These are phyloP conservation scores for Lyophyllum atratum DNA, from an alignment of 768 basidiomycete species.

Conservation along the genomic window DNA sequence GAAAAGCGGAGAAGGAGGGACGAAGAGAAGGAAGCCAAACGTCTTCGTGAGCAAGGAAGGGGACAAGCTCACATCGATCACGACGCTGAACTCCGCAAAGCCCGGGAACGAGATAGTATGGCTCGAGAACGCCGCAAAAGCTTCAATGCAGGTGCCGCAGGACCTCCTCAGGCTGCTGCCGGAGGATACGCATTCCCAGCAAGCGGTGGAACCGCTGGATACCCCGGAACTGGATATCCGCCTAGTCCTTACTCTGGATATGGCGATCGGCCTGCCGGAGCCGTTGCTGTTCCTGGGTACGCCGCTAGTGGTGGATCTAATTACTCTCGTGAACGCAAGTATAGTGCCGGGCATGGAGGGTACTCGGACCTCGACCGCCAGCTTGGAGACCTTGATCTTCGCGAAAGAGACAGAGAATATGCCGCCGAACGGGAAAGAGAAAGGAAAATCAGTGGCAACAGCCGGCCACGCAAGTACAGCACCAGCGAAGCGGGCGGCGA, in stretches of 20 bases:
- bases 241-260: slow-evolving; percentile 25
- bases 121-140: slow-evolving; percentile 56
- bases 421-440: slow-evolving; percentile 32
- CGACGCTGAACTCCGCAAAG: slow-evolving; percentile 56
- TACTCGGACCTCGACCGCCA: slow-evolving; percentile 41
- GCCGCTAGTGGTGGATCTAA: slow-evolving; percentile 24
- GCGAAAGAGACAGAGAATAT: slow-evolving; percentile 34
- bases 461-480: slow-evolving; percentile 49
- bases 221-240: slow-evolving; percentile 27
- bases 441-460: slow-evolving; percentile 33
- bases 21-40: slow-evolving; percentile 42
- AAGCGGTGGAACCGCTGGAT: slow-evolving; percentile 20
- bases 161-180: slow-evolving; percentile 24
- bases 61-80: slow-evolving; percentile 37
- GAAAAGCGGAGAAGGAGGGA: slow-evolving; percentile 46
- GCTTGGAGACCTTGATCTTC: slow-evolving; percentile 43
- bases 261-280: slow-evolving; percentile 15
- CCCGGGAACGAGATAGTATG: slow-evolving; percentile 58
- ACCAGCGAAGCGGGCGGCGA: slow-evolving; percentile 38
- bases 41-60: slow-evolving; percentile 56
- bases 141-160: slow-evolving; percentile 42
- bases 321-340: slow-evolving; percentile 32
- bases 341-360: slow-evolving; percentile 26
- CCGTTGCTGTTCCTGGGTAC: slow-evolving; percentile 19
- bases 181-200: slow-evolving; percentile 32